These are phyloP conservation scores for Fraxinus albicans DNA, from an alignment of 305 asterid species.

Conservation along the genomic window DNA sequence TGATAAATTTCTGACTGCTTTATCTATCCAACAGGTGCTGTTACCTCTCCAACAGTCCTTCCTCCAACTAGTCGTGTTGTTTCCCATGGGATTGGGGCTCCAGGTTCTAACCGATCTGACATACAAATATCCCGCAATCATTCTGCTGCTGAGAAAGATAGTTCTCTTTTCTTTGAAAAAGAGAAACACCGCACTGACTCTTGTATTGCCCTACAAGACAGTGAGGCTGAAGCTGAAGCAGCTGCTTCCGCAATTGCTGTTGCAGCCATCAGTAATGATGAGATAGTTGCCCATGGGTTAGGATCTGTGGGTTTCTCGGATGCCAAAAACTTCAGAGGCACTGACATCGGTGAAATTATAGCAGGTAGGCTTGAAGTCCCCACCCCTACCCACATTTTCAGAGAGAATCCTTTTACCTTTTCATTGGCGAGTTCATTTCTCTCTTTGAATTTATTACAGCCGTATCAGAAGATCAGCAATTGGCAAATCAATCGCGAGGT, in stretches of 20 bases:
- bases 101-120: slow-evolving; percentile 77
- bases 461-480: slow-evolving; percentile 54
- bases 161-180: slow-evolving; percentile 57
- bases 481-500: slow-evolving; percentile 55
- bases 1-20: background rate
- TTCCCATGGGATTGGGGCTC: slow-evolving; percentile 73
- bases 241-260: slow-evolving; percentile 97
- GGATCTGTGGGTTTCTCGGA: slow-evolving; percentile 48
- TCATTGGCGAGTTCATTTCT: slow-evolving; percentile 6
- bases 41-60: slow-evolving; percentile 81
- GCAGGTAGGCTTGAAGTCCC: slow-evolving; percentile 39
- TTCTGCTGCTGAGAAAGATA: slow-evolving; percentile 54
- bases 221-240: slow-evolving; percentile 92
- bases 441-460: slow-evolving; percentile 32
- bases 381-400: background rate
- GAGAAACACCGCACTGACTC: slow-evolving; percentile 59
- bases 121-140: slow-evolving; percentile 53
- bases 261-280: slow-evolving; percentile 85
- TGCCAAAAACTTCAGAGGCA: slow-evolving; percentile 44
- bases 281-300: slow-evolving; percentile 52
- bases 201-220: slow-evolving; percentile 58
- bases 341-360: slow-evolving; percentile 43
- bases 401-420: slow-evolving; percentile 7
- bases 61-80: slow-evolving; percentile 66
- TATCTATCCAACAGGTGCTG: slow-evolving; percentile 61